phyloP scores from a whole-genome alignment of 129 eudicot species.

The Sambucus nigra region DNA sequence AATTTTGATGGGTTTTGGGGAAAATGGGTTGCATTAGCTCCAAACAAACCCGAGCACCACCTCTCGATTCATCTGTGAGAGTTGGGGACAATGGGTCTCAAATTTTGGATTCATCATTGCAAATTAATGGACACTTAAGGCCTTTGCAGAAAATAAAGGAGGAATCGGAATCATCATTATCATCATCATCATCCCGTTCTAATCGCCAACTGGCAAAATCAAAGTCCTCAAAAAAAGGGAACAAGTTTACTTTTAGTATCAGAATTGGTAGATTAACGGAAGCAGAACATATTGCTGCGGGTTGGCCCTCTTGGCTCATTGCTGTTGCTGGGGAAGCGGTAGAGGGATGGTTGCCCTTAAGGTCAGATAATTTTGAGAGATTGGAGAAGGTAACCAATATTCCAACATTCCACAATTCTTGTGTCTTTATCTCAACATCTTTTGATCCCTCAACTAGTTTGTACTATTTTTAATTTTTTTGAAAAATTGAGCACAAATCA shows the following conservation, averaged over 20 bases:
- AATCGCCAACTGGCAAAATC: conserved; percentile 6
- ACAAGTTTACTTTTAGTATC: conserved; percentile 22
- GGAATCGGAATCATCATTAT: conserved; percentile 16
- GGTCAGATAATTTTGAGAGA: conserved; percentile 52
- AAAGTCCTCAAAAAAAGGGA: conserved; percentile 18
- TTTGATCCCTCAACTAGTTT: not conserved
- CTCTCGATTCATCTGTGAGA: conserved; percentile 9
- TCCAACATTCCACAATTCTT: not conserved
- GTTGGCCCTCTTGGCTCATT: conserved; percentile 82
- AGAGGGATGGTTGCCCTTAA: conserved; percentile 66
- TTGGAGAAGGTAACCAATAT: conserved; percentile 52
- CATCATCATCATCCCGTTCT: not conserved
- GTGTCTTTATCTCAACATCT: too few species aligned
- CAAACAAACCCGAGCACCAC: conserved; percentile 27
- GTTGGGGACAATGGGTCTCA: conserved; percentile 4
- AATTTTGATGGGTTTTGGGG: conserved; percentile 63
- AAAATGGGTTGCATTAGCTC: conserved; percentile 82
- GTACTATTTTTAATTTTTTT: not conserved
- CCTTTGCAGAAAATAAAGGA: conserved; percentile 23
- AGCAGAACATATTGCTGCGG: conserved; percentile 65
- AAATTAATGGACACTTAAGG: conserved; percentile 2
- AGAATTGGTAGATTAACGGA: conserved; percentile 37
- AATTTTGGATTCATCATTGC: conserved; percentile 10
- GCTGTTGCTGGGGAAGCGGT: conserved; percentile 85
- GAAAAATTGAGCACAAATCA: too few species aligned